Evolutionary conservation across 2,329 filamentous ascomycete genomes (phyloP), one percentile per base, ranked within the genome.

Genomic region (Harringtonia lauricola): DNA sequence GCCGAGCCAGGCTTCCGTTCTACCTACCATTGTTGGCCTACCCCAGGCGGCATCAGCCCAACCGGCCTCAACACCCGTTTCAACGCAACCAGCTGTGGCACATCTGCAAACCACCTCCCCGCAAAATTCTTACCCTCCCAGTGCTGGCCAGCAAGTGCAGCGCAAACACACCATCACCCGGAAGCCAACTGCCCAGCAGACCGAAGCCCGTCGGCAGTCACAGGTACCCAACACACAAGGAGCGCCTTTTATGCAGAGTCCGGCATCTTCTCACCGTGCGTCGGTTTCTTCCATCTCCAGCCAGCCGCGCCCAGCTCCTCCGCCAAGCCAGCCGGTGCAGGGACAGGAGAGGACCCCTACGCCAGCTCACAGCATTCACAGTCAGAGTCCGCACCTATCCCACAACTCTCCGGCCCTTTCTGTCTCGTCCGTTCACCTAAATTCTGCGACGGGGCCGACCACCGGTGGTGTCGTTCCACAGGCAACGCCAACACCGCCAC

Each of bases 341-440:
- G 7, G 8, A 4, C 26, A 30, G 18, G 5, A 31, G 31, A 31
- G 30, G 15, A 13, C 14, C 5, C 12, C 30, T 5, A 31, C 30
- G 15, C 30, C 30, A 31, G 30, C 30, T 31, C 38, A 41, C n/a
- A 41, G 33, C 37, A 28, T 42, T 29, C 31, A 30, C 24, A 46
- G 39, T 37, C 39, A 39, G 24, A 47, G 46, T 10, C 46, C 43
- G 4, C 45, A 39, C 26, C n/a, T 41, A 29, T 22, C 43, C n/a
- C 42, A 48, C 14, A 36, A n/a, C 15, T 48, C 45, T 13, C 49
- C 43, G 5, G 43, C 36, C 7, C 41, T 17, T 15, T 48, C 43
- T 3, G 33, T 34, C 17, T 46, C 24, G 18, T 46, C 47, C 13
- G 8, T 44, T 22, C 49, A 50, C 34, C 34, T 44, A 15, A 33